Percentiles rank a stretch among this genome's conserved stretches.
Evolutionary conservation across 306 rosid genomes (phyloP).

Genomic region (Astragalus glycyphyllos): DNA sequence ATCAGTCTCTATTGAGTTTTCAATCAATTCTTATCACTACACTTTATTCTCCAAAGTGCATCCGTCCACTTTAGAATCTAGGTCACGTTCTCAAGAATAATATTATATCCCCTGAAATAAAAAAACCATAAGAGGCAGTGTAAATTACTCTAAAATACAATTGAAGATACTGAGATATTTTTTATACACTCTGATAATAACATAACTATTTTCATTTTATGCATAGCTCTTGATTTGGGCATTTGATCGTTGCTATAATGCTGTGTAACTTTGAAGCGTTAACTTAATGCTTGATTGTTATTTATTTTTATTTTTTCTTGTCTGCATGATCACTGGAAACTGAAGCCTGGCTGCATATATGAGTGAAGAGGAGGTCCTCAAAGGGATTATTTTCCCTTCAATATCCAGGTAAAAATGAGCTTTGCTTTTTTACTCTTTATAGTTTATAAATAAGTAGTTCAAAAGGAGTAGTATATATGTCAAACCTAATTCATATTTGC

Average conservation of each 20-base stretch:
- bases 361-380: slow-evolving; percentile 89
- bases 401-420: slow-evolving; percentile 69
- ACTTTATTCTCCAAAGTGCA: neutral
- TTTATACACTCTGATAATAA: neutral
- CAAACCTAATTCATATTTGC: slow-evolving; percentile 47
- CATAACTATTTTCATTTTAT: neutral
- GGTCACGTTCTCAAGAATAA: neutral
- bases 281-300: slow-evolving; percentile 1
- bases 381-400: slow-evolving; percentile 87
- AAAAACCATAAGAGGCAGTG: neutral
- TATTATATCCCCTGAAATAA: neutral
- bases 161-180: neutral
- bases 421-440: slow-evolving; percentile 11
- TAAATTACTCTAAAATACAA: slow-evolving; percentile 15
- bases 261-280: slow-evolving; percentile 33
- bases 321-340: slow-evolving; percentile 43
- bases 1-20: neutral
- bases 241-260: neutral
- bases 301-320: slow-evolving; percentile 8
- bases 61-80: neutral
- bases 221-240: slow-evolving; percentile 26
- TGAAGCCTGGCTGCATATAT: slow-evolving; percentile 93
- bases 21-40: neutral
- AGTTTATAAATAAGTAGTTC: slow-evolving; percentile 28
- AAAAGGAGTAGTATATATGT: slow-evolving; percentile 37